A percentile compares a stretch with the other conserved stretches of the same genome.
These are phyloP conservation scores for Begonia fuchsioides DNA, from an alignment of 306 rosid genomes.

Conservation along the genomic window DNA sequence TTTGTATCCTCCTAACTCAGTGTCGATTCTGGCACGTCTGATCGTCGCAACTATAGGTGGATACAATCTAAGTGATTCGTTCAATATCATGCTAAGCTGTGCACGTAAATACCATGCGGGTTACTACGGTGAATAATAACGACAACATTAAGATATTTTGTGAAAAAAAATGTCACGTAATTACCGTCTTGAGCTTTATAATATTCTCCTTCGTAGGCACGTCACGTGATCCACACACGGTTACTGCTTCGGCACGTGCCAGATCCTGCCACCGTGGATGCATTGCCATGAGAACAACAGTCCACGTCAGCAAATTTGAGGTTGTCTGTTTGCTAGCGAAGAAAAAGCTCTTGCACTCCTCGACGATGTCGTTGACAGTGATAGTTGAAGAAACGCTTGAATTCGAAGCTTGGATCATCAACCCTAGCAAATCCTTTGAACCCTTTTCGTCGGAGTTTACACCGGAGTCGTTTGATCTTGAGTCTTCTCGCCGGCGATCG, in stretches of 20 bases:
- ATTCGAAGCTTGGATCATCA: slow-evolving; percentile 67
- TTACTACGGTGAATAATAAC: too few relatives aligned
- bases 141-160: background rate
- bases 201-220: slow-evolving; percentile 69
- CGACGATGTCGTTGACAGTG: slow-evolving; percentile 80
- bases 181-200: slow-evolving; percentile 82
- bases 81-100: slow-evolving; percentile 76
- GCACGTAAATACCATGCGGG: slow-evolving; percentile 2
- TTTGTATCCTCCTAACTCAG: slow-evolving; percentile 54
- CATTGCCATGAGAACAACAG: slow-evolving; percentile 86
- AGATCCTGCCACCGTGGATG: slow-evolving; percentile 88
- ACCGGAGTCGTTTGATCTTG: background rate
- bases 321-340: slow-evolving; percentile 99
- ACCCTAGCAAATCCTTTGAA: slow-evolving; percentile 63
- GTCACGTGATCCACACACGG: slow-evolving; percentile 84
- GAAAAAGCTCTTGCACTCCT: slow-evolving; percentile 95
- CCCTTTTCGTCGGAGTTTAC: slow-evolving; percentile 11
- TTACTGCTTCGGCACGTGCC: slow-evolving; percentile 88
- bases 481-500: slow-evolving; percentile 24
- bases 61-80: slow-evolving; percentile 66
- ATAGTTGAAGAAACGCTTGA: slow-evolving; percentile 11
- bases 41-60: slow-evolving; percentile 82
- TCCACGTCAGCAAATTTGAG: slow-evolving; percentile 96
- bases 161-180: slow-evolving; percentile 1
- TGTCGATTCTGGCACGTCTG: slow-evolving; percentile 56